Base-by-base conservation (phyloP, 306 rosid species). In the Herpetospermum pedunculosum region DNA sequence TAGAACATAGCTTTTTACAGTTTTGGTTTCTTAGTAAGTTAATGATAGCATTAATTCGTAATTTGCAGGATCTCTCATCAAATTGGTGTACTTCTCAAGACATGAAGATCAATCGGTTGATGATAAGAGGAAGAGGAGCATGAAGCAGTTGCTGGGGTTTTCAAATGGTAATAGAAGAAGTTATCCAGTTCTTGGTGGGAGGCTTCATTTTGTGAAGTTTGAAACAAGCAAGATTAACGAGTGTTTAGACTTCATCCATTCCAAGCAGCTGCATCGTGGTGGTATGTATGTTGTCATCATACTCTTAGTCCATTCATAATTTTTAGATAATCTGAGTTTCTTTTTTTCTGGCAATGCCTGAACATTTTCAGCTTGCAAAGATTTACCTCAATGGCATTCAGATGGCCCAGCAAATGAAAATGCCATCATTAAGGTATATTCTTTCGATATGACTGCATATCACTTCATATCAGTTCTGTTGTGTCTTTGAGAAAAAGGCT, bases 161-260 rank as follows among this genome's bases (percentile, higher is more conserved):
- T 84, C 96, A 26, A 91, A 83, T 64, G 87, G 92, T 74, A 85
- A 54, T 72, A 81, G 99, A 82, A 89, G 96, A 85, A 91, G 90
- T 90, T 95, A 71, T 77, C 99, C 99, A 65, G 81, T 95, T 85
- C 97, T 95, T 43, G 99, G 99, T 46, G 99, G 99, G 78, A 86
- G 97, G 81, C 96, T 91, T 82, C 97, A 95, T 86, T 95, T 91
- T 91, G 99, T 95, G 78, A 95, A 91, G 90, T 95, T 95, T 75
- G 99, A 95, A 78, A 95, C 99, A 0, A 80, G 78, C 86, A 91
- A 95, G 90, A 88, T 95, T 37, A 88, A 88, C 12, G 96, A 95
- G 84, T 95, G 99, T 84, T 84, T 95, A 59, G 97, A 95, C 76
- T 95, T 95, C 83, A 95, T 95, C 72, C 75, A 84, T 59, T 95